Base-by-base conservation (phyloP, 169 alveolate genomes). In the Cryptosporidium viatorum region DNA sequence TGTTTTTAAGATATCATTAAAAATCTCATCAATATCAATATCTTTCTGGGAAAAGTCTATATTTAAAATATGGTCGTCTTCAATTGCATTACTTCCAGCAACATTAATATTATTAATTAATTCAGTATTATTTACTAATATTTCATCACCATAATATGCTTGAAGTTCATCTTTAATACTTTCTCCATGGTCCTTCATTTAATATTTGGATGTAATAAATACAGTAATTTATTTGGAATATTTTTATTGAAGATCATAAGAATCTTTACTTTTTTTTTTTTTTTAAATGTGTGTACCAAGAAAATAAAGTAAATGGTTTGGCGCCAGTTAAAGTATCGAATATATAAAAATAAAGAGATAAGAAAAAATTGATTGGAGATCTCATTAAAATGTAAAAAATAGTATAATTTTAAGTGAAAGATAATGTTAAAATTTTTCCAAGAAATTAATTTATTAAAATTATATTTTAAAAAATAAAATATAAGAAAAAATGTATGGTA, bases 61-160 rank as follows among this genome's bases (percentile, higher is more conserved):
- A 26, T 65, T 43, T 7, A 43, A 31, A 23, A 71, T 26, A 12
- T 16, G 35, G 7, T 55, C 70, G 5, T 52, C 37, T 18, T 59
- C 59, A 55, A 29, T 12, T 73, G 14, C 37, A 9, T 52, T 26
- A 71, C 39, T 48, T 31, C 68, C 85, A 50, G 29, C 50, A 41
- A 18, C 33, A 7, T 69, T 69, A 21, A 41, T 33, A 23, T 10
- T n/a, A 16, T 12, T 29, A 18, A n/a, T 45, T 37, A 52, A 39
- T 41, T 69, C 55, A 31, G 12, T 37, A 26, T 68, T n/a, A 69
- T 69, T 23, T 9, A 16, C n/a, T 2, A 71, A 37, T 45, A 73
- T 55, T 23, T 52, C 86, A 21, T 59, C 37, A 1, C 86, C 86
- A 58, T 73, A 73, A 73, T 73, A 73, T 18, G 86, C 86, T 41